Conservation (phyloP, 441 rosid species). For the Euphorbia celastroides region DNA sequence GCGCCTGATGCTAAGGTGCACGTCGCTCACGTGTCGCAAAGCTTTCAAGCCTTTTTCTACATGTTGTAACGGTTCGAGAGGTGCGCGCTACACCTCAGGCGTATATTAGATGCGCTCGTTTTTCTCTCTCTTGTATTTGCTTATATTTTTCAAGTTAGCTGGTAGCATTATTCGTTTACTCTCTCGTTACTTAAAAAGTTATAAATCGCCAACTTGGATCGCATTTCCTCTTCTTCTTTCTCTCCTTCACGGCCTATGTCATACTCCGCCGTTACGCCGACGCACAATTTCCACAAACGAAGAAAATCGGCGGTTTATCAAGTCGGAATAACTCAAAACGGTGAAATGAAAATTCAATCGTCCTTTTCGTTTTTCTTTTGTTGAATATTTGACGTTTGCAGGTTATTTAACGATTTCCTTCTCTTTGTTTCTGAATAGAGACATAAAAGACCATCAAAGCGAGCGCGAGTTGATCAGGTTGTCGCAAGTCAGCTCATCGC, state of each 20-base stretch:
- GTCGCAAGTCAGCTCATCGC: neutral
- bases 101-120: constrained; percentile 13
- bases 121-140: neutral
- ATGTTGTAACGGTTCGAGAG: constrained; percentile 16
- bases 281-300: neutral
- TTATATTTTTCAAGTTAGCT: constrained; percentile 10
- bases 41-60: constrained; percentile 14
- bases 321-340: neutral
- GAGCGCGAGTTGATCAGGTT: neutral
- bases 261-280: neutral
- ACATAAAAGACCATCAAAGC: neutral
- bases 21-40: constrained; percentile 25
- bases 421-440: neutral
- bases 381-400: neutral
- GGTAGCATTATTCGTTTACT: no score
- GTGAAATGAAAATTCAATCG: neutral
- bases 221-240: no score
- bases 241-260: neutral
- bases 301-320: neutral
- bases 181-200: neutral
- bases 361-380: neutral
- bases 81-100: constrained; percentile 21
- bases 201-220: constrained; percentile 7
- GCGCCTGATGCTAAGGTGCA: neutral
- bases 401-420: neutral